These are phyloP conservation scores for Parsonsia alboflavescens DNA, from an alignment of 257 asterid genomes.

Conservation along the genomic window DNA sequence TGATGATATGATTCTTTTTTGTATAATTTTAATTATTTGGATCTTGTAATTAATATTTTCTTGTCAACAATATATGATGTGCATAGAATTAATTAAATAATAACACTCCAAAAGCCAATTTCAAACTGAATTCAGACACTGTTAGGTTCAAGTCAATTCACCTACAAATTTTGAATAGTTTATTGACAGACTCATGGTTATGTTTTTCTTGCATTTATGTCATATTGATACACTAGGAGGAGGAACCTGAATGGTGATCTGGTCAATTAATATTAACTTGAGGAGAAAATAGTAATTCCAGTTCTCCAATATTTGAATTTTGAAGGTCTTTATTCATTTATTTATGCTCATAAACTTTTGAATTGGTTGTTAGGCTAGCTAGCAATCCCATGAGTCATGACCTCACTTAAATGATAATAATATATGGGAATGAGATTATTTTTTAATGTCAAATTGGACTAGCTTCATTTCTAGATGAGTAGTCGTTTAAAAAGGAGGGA, in stretches of 20 bases:
- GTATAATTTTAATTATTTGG: constrained; percentile 16
- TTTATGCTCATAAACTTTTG: too few species aligned
- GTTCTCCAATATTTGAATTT: background rate
- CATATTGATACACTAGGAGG: too few species aligned
- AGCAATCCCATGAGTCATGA: too few species aligned
- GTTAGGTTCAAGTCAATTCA: constrained; percentile 23
- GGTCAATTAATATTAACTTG: too few species aligned
- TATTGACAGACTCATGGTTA: constrained; percentile 6
- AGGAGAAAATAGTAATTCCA: background rate
- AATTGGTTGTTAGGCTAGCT: too few species aligned
- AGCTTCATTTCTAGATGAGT: background rate
- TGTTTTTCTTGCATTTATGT: background rate
- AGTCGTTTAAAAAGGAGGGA: too few species aligned
- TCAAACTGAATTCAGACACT: constrained; percentile 30
- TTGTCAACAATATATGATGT: too few species aligned
- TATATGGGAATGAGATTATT: background rate
- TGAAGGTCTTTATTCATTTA: too few species aligned
- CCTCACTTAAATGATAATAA: background rate
- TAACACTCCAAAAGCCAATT: constrained; percentile 32
- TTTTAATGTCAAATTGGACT: background rate
- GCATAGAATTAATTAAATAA: constrained; percentile 22
- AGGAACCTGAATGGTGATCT: too few species aligned
- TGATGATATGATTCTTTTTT: constrained; percentile 14
- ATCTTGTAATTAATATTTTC: constrained; percentile 10
- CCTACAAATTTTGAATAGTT: background rate